Evolutionary conservation across 805 yeast species (phyloP).

Genomic region (Lipomyces chichibuensis): DNA sequence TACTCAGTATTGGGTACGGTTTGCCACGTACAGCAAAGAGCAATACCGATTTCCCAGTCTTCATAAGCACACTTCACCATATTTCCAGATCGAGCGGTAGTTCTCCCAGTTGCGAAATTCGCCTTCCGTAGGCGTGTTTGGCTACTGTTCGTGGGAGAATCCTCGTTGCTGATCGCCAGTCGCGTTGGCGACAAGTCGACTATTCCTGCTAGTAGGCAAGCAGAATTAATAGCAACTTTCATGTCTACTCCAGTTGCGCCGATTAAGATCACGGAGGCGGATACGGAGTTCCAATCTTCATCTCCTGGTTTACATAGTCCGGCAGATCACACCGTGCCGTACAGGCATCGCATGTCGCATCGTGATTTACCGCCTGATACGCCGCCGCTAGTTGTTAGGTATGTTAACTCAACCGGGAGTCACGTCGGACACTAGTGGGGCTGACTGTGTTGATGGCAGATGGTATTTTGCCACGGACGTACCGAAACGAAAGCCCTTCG

Average conservation of each 20-base stretch:
- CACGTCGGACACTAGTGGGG: not conserved
- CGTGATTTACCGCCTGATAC: constrained; percentile 31
- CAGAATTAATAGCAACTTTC: not conserved
- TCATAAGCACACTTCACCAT: not conserved
- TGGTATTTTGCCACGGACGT: constrained; percentile 36
- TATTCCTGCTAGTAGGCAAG: not conserved
- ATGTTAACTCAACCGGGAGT: not conserved
- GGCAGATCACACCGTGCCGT: constrained; percentile 31
- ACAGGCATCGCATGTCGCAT: constrained; percentile 28
- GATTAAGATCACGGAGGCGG: not conserved
- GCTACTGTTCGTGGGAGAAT: constrained; percentile 1
- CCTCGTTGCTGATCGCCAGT: not conserved
- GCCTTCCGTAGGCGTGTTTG: not conserved
- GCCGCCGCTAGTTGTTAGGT: constrained; percentile 31
- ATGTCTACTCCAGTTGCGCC: not conserved
- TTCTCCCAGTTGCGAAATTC: constrained; percentile 1
- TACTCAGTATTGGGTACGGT: not conserved
- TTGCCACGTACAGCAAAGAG: not conserved
- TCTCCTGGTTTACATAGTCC: not conserved
- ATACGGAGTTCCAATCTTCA: not conserved
- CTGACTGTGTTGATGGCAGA: constrained; percentile 7
- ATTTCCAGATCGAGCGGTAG: not conserved
- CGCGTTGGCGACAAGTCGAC: not conserved
- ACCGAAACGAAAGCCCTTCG: constrained; percentile 30
- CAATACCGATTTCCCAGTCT: not conserved